Percentiles rank a stretch among this genome's conserved stretches.
phyloP scores from a whole-genome alignment of 352 stramenopile genomes.

The Phytophthora macrochlamydospora region DNA sequence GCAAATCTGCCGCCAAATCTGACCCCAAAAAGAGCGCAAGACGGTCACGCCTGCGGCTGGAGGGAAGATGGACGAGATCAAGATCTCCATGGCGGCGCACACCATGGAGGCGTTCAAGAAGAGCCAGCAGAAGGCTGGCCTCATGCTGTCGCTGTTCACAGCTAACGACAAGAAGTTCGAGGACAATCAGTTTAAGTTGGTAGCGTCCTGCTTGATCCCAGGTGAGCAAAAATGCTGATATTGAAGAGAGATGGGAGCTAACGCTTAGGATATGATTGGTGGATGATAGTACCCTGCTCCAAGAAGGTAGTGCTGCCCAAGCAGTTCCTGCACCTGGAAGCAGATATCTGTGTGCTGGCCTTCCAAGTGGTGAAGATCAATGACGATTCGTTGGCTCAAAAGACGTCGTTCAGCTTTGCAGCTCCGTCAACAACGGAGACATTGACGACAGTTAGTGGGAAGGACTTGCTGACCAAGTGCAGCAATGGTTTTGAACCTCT shows the following conservation, averaged over 20 bases:
- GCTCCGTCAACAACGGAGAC: constrained; percentile 15
- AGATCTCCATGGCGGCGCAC: constrained; percentile 71
- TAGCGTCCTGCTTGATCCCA: constrained; percentile 66
- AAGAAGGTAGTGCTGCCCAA: constrained; percentile 61
- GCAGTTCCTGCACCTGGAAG: constrained; percentile 42
- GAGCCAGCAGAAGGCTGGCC: constrained; percentile 54
- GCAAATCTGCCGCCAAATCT: constrained; percentile 15
- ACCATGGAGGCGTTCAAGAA: constrained; percentile 66
- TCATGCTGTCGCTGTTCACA: constrained; percentile 63
- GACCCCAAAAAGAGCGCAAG: constrained; percentile 1
- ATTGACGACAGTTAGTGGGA: constrained; percentile 33
- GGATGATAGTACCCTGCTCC: constrained; percentile 47
- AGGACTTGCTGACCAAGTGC: constrained; percentile 46
- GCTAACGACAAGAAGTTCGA: constrained; percentile 48
- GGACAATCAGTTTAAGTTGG: constrained; percentile 63
- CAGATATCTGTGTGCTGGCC: constrained; percentile 54
- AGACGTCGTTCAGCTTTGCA: constrained; percentile 48
- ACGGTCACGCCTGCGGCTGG: constrained; percentile 16
- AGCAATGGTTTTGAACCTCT: constrained; percentile 45
- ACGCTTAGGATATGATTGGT: background rate
- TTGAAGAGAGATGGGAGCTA: constrained; percentile 4
- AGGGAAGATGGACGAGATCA: constrained; percentile 57
- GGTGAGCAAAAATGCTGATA: constrained; percentile 20
- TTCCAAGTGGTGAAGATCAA: constrained; percentile 76
- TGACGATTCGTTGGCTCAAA: constrained; percentile 43